A percentile compares a stretch with the other conserved stretches of the same genome.
Evolutionary conservation across 495 filamentous ascomycete species (phyloP).

Genomic region (Penicillium manginii): DNA sequence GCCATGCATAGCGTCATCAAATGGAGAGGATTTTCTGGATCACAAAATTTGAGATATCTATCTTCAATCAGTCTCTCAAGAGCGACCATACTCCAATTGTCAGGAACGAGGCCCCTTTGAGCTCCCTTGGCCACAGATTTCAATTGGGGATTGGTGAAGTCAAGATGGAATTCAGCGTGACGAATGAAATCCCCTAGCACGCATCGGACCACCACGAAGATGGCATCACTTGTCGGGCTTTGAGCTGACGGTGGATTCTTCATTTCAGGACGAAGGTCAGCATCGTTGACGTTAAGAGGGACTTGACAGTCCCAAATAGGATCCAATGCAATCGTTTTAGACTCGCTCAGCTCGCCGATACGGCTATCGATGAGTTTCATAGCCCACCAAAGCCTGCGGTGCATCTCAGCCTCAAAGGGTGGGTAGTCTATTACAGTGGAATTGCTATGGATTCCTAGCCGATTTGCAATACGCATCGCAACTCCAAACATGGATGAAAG

Average conservation of each 20-base stretch:
- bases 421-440: slow-evolving; percentile 30
- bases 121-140: slow-evolving; percentile 38
- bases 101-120: slow-evolving; percentile 18
- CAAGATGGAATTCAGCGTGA: slow-evolving; percentile 49
- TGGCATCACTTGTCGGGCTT: slow-evolving; percentile 47
- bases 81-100: slow-evolving; percentile 32
- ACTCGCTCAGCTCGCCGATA: slow-evolving; percentile 48
- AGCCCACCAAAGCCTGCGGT: slow-evolving; percentile 64
- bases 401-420: slow-evolving; percentile 59
- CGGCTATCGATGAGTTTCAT: slow-evolving; percentile 56
- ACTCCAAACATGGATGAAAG: slow-evolving; percentile 57
- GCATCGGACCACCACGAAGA: slow-evolving; percentile 55
- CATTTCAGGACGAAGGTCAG: slow-evolving; percentile 56
- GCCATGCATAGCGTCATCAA: slow-evolving; percentile 55
- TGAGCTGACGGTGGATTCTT: slow-evolving; percentile 40
- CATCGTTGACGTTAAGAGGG: slow-evolving; percentile 61
- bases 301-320: slow-evolving; percentile 60
- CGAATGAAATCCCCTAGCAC: slow-evolving; percentile 54
- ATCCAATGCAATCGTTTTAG: slow-evolving; percentile 37
- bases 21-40: slow-evolving; percentile 33
- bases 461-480: slow-evolving; percentile 57
- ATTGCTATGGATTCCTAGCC: slow-evolving; percentile 58
- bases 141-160: slow-evolving; percentile 53
- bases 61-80: slow-evolving; percentile 52
- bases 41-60: slow-evolving; percentile 49